Conservation (phyloP, 371 early-diverging fungal species). For the Synchytrium microbalum region DNA sequence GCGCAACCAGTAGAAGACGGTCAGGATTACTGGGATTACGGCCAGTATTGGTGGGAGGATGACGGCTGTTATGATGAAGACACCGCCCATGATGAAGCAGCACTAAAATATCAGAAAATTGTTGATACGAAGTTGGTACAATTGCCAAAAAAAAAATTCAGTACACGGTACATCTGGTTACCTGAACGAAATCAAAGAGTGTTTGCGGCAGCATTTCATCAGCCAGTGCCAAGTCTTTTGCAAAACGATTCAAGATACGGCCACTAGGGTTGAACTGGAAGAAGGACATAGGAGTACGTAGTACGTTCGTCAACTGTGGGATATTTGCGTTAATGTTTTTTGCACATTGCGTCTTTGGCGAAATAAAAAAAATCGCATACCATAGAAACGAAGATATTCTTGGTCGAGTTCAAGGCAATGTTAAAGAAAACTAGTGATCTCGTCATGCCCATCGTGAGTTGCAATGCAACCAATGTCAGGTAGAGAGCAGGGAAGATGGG, state of each 20-base stretch:
- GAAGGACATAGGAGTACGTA: constrained; percentile 46
- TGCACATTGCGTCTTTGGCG: no score
- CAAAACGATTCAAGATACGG: constrained; percentile 39
- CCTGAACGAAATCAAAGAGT: background rate
- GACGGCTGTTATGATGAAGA: constrained; percentile 31
- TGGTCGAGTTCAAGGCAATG: constrained; percentile 22
- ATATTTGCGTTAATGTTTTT: constrained; percentile 23
- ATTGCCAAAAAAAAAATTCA: no score
- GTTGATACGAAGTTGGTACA: constrained; percentile 5
- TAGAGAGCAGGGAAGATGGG: constrained; percentile 16
- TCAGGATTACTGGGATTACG: constrained; percentile 8
- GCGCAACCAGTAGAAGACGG: constrained; percentile 24
- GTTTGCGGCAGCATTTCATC: constrained; percentile 37
- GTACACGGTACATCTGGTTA: no score
- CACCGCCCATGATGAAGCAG: constrained; percentile 31
- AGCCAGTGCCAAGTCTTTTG: constrained; percentile 40
- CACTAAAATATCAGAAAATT: constrained; percentile 22
- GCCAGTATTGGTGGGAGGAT: constrained; percentile 39
- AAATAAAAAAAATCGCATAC: no score
- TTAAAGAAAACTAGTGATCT: constrained; percentile 32
- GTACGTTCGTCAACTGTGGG: constrained; percentile 27
- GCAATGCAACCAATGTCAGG: constrained; percentile 15
- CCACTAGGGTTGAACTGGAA: constrained; percentile 86
- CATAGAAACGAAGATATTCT: constrained; percentile 21
- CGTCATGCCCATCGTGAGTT: constrained; percentile 18